phyloP scores from a whole-genome alignment of 2,329 filamentous ascomycete species.

The Neopestalotiopsis sp. region DNA sequence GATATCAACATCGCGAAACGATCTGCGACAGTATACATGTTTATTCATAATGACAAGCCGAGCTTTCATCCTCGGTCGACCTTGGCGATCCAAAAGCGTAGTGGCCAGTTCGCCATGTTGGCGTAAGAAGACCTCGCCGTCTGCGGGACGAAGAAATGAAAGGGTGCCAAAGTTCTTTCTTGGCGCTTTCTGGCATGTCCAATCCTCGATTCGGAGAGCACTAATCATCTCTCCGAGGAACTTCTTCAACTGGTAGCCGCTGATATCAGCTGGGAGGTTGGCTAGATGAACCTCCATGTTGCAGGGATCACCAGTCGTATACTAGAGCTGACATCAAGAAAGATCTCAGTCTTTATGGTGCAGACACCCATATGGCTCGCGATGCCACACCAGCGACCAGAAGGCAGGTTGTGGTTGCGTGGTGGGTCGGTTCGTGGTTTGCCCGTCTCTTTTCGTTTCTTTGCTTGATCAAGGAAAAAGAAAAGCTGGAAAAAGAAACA shows the following conservation, averaged over 20 bases:
- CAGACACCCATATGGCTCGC: too few species aligned
- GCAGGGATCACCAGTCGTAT: not conserved
- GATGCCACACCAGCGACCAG: too few species aligned
- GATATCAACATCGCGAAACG: slow-evolving; percentile 40
- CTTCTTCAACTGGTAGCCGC: slow-evolving; percentile 40
- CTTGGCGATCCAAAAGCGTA: slow-evolving; percentile 12
- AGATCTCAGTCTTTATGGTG: too few species aligned
- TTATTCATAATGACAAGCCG: slow-evolving; percentile 35
- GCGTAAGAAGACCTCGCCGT: slow-evolving; percentile 49
- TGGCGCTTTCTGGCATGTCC: slow-evolving; percentile 46
- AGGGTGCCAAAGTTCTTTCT: slow-evolving; percentile 42
- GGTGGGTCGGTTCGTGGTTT: too few species aligned
- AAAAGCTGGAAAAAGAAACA: too few species aligned
- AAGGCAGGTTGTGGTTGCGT: too few species aligned
- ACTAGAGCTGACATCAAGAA: not conserved
- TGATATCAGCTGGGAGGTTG: slow-evolving; percentile 47
- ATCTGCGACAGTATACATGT: slow-evolving; percentile 38
- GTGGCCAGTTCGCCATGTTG: slow-evolving; percentile 22
- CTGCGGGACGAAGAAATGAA: slow-evolving; percentile 44
- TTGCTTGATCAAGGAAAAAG: too few species aligned
- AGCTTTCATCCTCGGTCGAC: slow-evolving; percentile 22
- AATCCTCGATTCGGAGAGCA: slow-evolving; percentile 47
- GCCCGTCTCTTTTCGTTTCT: too few species aligned
- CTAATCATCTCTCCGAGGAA: slow-evolving; percentile 47
- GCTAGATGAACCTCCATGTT: slow-evolving; percentile 53